Evolutionary conservation across 768 basidiomycete species (phyloP).

Genomic region (Tylopilus vinaceipallidus): DNA sequence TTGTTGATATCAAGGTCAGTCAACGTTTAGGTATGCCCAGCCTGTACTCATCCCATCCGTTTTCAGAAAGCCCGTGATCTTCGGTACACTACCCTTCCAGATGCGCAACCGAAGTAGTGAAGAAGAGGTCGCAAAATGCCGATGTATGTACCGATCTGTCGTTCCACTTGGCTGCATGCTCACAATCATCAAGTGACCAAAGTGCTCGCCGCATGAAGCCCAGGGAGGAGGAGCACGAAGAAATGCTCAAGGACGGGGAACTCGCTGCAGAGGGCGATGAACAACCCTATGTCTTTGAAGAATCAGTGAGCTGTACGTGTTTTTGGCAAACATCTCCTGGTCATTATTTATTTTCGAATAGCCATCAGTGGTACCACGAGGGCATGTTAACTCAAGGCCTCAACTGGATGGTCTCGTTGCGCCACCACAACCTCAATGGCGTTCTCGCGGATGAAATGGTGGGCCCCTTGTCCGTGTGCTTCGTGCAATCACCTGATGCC

Average conservation of each 20-base stretch:
- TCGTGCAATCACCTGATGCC: no score
- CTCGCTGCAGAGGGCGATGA: slow-evolving; percentile 78
- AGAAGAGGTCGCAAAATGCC: slow-evolving; percentile 85
- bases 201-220: slow-evolving; percentile 87
- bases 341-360: slow-evolving; percentile 31
- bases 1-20: slow-evolving; percentile 90
- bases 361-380: slow-evolving; percentile 91
- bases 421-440: slow-evolving; percentile 95
- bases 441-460: slow-evolving; percentile 98
- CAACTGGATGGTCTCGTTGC: slow-evolving; percentile 95
- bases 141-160: slow-evolving; percentile 42
- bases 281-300: slow-evolving; percentile 91
- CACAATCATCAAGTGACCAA: slow-evolving; percentile 52
- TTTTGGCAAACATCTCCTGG: neutral
- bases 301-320: slow-evolving; percentile 80
- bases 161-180: neutral
- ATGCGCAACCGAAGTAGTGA: slow-evolving; percentile 81
- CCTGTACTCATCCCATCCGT: neutral
- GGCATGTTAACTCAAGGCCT: slow-evolving; percentile 93
- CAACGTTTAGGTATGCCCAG: neutral
- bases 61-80: slow-evolving; percentile 83
- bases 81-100: slow-evolving; percentile 86
- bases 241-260: slow-evolving; percentile 85
- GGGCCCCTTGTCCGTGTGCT: slow-evolving; percentile 15
- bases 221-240: slow-evolving; percentile 98